These are phyloP conservation scores for Solanum paucissectum DNA, from an alignment of 257 asterid genomes.

Conservation along the genomic window DNA sequence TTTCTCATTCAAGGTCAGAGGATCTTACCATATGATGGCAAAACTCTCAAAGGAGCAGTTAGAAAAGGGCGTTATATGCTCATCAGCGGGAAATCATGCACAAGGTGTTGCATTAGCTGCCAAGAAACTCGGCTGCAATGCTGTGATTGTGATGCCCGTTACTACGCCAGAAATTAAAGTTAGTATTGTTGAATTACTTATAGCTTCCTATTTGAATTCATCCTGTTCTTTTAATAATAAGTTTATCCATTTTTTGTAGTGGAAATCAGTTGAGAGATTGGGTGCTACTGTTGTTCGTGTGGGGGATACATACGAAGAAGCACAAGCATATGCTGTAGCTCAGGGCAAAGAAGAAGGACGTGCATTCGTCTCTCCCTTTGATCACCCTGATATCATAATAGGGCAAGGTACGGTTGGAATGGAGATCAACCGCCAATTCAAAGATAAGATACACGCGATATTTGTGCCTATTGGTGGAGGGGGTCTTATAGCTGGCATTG, in stretches of 20 bases:
- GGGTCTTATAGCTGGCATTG: constrained; percentile 94
- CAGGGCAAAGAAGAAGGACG: constrained; percentile 56
- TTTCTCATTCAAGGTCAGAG: constrained; percentile 85
- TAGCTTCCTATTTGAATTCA: not conserved
- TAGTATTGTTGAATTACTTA: not conserved
- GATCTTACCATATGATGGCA: constrained; percentile 98
- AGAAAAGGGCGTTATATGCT: constrained; percentile 78
- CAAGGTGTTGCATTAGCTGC: constrained; percentile 95
- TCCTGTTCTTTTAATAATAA: not conserved
- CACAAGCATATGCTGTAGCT: constrained; percentile 72
- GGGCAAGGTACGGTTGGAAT: constrained; percentile 97
- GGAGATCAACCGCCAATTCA: constrained; percentile 76
- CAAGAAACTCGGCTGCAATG: constrained; percentile 47
- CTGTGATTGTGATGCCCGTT: constrained; percentile 83
- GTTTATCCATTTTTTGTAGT: constrained; percentile 10
- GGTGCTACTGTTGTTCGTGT: constrained; percentile 83
- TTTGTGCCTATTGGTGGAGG: constrained; percentile 98
- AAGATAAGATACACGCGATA: constrained; percentile 59
- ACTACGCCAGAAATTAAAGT: constrained; percentile 96
- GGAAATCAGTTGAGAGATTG: constrained; percentile 72
- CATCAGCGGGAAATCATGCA: constrained; percentile 97
- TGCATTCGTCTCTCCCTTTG: constrained; percentile 85
- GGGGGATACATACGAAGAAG: constrained; percentile 88
- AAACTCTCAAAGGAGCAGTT: constrained; percentile 63
- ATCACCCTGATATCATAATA: constrained; percentile 74